Evolutionary conservation across 768 basidiomycete genomes (phyloP).

Genomic region (Infundibulicybe gibba): DNA sequence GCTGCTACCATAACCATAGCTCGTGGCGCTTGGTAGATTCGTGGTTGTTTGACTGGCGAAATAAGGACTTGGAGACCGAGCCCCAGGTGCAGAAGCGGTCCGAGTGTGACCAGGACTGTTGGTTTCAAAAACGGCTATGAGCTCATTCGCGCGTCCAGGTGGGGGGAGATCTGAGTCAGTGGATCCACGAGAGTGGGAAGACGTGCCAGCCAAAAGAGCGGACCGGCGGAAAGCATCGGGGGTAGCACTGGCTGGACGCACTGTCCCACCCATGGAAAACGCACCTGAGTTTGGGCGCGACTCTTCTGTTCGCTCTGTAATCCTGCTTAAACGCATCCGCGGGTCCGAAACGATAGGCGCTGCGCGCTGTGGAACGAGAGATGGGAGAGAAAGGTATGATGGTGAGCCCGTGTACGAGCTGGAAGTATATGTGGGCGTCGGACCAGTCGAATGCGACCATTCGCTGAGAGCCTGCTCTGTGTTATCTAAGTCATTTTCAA

Average conservation of each 20-base stretch:
- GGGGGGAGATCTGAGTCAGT: constrained; percentile 56
- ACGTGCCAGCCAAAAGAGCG: constrained; percentile 32
- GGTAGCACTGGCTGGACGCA: constrained; percentile 35
- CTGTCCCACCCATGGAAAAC: constrained; percentile 23
- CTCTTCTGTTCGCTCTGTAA: constrained; percentile 77
- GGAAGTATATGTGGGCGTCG: constrained; percentile 36
- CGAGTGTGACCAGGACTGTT: constrained; percentile 48
- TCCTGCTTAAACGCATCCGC: constrained; percentile 61
- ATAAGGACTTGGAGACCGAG: constrained; percentile 33
- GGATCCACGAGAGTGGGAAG: constrained; percentile 48
- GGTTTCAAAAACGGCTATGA: constrained; percentile 71
- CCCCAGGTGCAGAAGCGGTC: constrained; percentile 47
- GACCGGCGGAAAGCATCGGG: constrained; percentile 48
- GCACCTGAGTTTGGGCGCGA: constrained; percentile 54
- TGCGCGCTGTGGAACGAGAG: constrained; percentile 21
- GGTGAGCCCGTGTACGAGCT: constrained; percentile 28
- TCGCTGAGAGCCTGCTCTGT: constrained; percentile 63
- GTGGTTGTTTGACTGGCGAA: constrained; percentile 20
- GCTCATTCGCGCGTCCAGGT: constrained; percentile 60
- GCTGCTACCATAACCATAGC: constrained; percentile 25
- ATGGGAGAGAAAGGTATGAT: constrained; percentile 36
- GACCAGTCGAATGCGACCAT: constrained; percentile 55
- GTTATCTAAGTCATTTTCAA: constrained; percentile 66
- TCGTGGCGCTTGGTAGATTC: constrained; percentile 20
- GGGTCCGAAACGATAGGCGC: constrained; percentile 27